A percentile compares a stretch with the other conserved stretches of the same genome.
Conservation (phyloP, 2,329 filamentous ascomycete genomes). For the Fusarium floridanum region DNA sequence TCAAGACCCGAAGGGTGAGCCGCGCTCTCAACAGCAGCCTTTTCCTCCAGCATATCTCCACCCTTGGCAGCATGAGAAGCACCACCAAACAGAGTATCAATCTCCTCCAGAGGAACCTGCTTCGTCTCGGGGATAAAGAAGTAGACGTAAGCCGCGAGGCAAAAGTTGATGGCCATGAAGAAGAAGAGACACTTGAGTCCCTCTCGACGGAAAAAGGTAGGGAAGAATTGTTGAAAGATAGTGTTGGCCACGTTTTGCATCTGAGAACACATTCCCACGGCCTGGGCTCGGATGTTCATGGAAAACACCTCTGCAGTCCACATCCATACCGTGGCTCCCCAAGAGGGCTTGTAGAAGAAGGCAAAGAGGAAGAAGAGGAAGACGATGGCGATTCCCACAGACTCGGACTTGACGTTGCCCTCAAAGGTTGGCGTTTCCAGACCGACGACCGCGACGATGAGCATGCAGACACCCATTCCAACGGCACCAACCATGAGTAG, state of each 20-base stretch:
- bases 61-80: constrained; percentile 41
- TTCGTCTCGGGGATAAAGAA: constrained; percentile 65
- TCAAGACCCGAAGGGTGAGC: background rate
- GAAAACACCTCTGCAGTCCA: constrained; percentile 68
- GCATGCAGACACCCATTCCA: constrained; percentile 77
- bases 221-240: constrained; percentile 77
- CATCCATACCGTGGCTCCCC: constrained; percentile 78
- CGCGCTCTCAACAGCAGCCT: background rate
- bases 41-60: constrained; percentile 10
- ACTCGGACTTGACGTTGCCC: constrained; percentile 65
- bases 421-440: constrained; percentile 61
- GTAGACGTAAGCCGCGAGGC: constrained; percentile 60
- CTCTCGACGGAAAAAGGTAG: constrained; percentile 69
- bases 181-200: constrained; percentile 53
- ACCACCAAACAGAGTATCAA: constrained; percentile 68
- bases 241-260: constrained; percentile 73
- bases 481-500: constrained; percentile 75
- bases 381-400: constrained; percentile 73
- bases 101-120: constrained; percentile 68
- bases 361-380: constrained; percentile 74
- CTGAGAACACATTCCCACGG: constrained; percentile 61
- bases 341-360: constrained; percentile 77
- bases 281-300: constrained; percentile 78
- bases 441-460: constrained; percentile 63
- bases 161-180: constrained; percentile 49